Conservation (phyloP, 2,329 filamentous ascomycete genomes). For the Trichoderma breve region DNA sequence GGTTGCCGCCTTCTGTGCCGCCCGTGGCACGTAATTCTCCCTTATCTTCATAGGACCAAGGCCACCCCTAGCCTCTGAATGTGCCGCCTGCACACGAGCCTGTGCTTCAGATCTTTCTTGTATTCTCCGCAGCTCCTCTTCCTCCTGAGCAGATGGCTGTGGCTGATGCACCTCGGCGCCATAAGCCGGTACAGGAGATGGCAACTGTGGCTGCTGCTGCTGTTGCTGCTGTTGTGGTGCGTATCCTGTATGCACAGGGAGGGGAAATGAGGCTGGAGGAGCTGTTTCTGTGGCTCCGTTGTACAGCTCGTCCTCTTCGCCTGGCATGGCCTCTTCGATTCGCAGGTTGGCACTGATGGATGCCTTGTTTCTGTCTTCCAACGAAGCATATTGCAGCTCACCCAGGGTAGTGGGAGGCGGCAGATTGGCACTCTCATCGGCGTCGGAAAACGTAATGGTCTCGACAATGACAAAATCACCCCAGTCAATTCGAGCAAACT, state of each 20-base stretch:
- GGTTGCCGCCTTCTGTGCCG: slow-evolving; percentile 68
- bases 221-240: slow-evolving; percentile 36
- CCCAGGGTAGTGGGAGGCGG: slow-evolving; percentile 86
- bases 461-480: slow-evolving; percentile 96
- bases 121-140: slow-evolving; percentile 63
- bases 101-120: slow-evolving; percentile 61
- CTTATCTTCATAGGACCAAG: slow-evolving; percentile 81
- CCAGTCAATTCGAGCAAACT: slow-evolving; percentile 91
- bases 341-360: slow-evolving; percentile 78
- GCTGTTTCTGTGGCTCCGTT: slow-evolving; percentile 46
- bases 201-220: slow-evolving; percentile 30
- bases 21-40: slow-evolving; percentile 86
- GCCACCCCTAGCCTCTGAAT: slow-evolving; percentile 71
- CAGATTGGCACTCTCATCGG: slow-evolving; percentile 80
- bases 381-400: slow-evolving; percentile 88
- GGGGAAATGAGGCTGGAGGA: slow-evolving; percentile 39
- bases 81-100: slow-evolving; percentile 68
- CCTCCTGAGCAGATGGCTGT: slow-evolving; percentile 47
- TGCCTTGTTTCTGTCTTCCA: slow-evolving; percentile 91
- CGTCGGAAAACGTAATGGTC: slow-evolving; percentile 87
- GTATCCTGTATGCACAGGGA: slow-evolving; percentile 46
- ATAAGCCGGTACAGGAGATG: slow-evolving; percentile 39
- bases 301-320: slow-evolving; percentile 59
- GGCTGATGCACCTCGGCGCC: slow-evolving; percentile 28
- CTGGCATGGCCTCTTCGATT: slow-evolving; percentile 94